Base-by-base conservation (phyloP, 179 eudicot species). In the Sideroxylon spinosum region DNA sequence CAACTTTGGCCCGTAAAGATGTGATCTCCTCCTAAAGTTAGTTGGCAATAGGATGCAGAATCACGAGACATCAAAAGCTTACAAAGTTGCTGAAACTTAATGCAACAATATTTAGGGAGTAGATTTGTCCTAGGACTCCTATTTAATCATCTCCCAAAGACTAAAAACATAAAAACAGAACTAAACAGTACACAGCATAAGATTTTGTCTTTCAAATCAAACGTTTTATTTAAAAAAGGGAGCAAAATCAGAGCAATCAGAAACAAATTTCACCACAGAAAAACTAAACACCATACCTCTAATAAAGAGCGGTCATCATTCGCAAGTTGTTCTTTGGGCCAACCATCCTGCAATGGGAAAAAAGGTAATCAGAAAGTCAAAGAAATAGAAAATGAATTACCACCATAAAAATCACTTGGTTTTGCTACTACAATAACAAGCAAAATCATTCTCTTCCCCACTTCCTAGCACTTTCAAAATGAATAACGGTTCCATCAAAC, bases 1-100 rank as follows among this genome's bases (percentile, higher is more conserved):
- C 82, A 85, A 92, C 86, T 84, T 89, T 94, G 78, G 85, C 85
- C 56, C 87, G 97, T 81, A 96, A 86, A 52, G 87, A 84, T 67
- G 82, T 71, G 75, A 82, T 79, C 75, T 90, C 92, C 67, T 86
- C 91, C 94, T 90, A 79, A 46, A 80, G 16, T 75, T 77, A 17
- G 71, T 72, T 68, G 69, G 72, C 61, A 79, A 79, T 22, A 74
- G 55, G 69, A 79, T 9, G 71, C 22, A 19, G 68, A 77, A 65
- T 44, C 63, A 74, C 66, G 49, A 75, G 20, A 57, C 26, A 77
- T 73, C 76, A 80, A 55, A 61, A 26, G 50, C 64, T 13, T n/a
- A 29, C 19, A 9, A 55, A 37, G 1, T 37, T 37, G 44, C 44
- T 37, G 44, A 12, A 61, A 46, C 17, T 72, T 73, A 59, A 4